Conservation (phyloP, 768 basidiomycete species). For the Mycena maculata region DNA sequence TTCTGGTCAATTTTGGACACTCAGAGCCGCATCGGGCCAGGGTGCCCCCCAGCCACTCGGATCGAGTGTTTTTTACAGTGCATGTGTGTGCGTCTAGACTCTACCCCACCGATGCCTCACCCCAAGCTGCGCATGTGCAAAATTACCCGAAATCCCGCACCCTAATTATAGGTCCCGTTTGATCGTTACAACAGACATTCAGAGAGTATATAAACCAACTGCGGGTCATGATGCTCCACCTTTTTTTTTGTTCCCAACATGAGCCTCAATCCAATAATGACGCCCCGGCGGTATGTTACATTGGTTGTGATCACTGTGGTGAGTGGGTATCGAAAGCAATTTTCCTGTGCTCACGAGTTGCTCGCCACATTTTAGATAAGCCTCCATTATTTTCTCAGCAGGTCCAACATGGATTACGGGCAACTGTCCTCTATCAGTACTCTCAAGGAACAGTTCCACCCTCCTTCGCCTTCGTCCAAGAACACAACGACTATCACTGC, state of each 20-base stretch:
- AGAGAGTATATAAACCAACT: not conserved
- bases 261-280: conserved; percentile 58
- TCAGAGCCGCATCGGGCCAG: no score
- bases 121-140: no score
- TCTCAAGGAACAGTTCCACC: conserved; percentile 48
- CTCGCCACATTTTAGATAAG: conserved; percentile 55
- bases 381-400: conserved; percentile 65
- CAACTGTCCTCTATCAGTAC: conserved; percentile 56
- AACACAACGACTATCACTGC: conserved; percentile 7
- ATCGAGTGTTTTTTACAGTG: no score
- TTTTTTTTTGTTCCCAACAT: conserved; percentile 25
- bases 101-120: no score
- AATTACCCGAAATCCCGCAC: not conserved
- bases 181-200: not conserved
- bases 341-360: not conserved
- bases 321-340: conserved; percentile 33
- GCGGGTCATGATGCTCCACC: conserved; percentile 17
- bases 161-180: conserved; percentile 8
- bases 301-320: conserved; percentile 61
- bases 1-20: conserved; percentile 37
- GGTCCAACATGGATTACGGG: conserved; percentile 62
- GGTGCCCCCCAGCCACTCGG: no score
- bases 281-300: conserved; percentile 69
- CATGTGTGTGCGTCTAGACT: no score
- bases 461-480: conserved; percentile 12